Base-by-base conservation (phyloP, 805 yeast species). In the Yamadazyma takamatsuzukensis region DNA sequence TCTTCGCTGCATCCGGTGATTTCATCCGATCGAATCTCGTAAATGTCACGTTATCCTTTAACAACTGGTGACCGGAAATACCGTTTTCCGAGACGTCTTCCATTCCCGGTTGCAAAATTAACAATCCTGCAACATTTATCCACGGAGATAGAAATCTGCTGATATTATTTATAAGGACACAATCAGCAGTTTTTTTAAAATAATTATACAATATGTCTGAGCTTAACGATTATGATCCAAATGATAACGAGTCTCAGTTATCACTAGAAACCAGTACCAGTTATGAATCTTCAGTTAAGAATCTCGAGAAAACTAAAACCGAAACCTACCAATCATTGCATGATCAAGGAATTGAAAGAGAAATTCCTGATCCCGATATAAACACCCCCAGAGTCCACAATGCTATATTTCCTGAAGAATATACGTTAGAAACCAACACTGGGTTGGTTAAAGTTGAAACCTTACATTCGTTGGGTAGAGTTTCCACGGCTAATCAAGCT, bases 401-500 rank as follows among this genome's bases (percentile, higher is more conserved):
- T 41, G 83, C 90, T 11, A 80, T 87, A 21, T 88, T 88, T 69
- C 96, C 96, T 6, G 96, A 88, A 65, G 96, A 88, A 54, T 88
- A 85, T 55, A 83, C 88, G 5, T 44, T 88, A 56, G 96, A 88
- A 64, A 88, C 96, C 0, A 72, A 73, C 33, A 85, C 96, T 5
- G 96, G 96, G 42, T 66, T 88, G 34, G 96, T 88, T 10, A 93
- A 90, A 2, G 84, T 80, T 1, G 64, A 76, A 26, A 82, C 95
- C 1, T 64, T 87, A 45, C 82, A 73, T 28, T 67, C 72, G 6
- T 41, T 85, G 21, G 93, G 95, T 21, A 73, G 93, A 54, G 44
- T 39, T 11, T 47, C 45, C 32, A 36, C 56, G 10, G 25, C 27
- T 39, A 25, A 21, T n/a, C 13, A 8, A 9, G 12, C 18, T 22